Percentiles rank a stretch among this genome's conserved stretches.
phyloP scores from a whole-genome alignment of 164 flowering plant genomes.

The Chloranthus sessilifolius region DNA sequence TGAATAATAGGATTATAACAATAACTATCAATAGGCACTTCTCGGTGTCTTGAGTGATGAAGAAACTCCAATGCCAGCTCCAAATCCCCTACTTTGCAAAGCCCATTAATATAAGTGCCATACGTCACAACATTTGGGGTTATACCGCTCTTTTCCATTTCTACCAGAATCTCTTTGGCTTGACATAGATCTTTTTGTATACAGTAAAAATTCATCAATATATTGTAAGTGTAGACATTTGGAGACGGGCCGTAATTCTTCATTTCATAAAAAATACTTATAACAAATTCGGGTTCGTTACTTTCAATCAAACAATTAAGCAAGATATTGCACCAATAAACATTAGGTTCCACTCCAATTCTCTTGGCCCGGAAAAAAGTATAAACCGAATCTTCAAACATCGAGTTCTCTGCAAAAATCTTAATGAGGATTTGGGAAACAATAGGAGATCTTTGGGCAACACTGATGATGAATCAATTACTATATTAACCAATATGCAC shows the following conservation, averaged over 20 bases:
- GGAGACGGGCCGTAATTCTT: constrained; percentile 53
- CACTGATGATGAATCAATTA: constrained; percentile 24
- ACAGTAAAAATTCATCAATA: constrained; percentile 52
- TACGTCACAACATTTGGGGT: constrained; percentile 32
- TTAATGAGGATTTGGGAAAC: constrained; percentile 42
- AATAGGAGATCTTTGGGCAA: constrained; percentile 8
- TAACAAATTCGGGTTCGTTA: constrained; percentile 20
- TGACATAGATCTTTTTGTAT: constrained; percentile 20
- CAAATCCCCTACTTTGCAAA: constrained; percentile 23
- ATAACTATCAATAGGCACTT: constrained; percentile 30
- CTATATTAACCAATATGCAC: constrained; percentile 20
- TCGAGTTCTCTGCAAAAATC: constrained; percentile 37
- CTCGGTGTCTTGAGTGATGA: constrained; percentile 15
- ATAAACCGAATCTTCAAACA: constrained; percentile 46
- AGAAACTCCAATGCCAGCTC: constrained; percentile 38
- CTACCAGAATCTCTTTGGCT: constrained; percentile 37
- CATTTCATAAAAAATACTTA: constrained; percentile 40
- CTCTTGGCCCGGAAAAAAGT: constrained; percentile 33
- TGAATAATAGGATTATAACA: constrained; percentile 56
- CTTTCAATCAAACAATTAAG: constrained; percentile 43
- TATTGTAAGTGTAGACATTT: constrained; percentile 44
- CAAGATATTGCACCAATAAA: constrained; percentile 47
- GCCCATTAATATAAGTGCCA: constrained; percentile 12
- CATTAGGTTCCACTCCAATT: constrained; percentile 23
- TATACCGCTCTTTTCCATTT: constrained; percentile 36